These are phyloP conservation scores for Fusarium sp. DNA, from an alignment of 2,329 filamentous ascomycete species.

Conservation along the genomic window DNA sequence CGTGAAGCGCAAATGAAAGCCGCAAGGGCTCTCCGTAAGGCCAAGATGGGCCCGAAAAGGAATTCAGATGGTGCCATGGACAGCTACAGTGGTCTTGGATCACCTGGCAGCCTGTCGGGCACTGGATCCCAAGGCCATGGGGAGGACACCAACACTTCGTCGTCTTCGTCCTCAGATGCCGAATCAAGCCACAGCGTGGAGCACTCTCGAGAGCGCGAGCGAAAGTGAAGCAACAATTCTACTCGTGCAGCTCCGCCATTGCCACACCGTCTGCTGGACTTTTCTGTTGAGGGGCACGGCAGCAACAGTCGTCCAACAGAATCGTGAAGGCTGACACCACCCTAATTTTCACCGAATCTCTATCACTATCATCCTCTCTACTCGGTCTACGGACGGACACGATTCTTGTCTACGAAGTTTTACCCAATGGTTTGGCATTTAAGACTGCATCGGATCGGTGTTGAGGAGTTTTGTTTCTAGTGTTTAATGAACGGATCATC, in stretches of 20 bases:
- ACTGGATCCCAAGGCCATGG: conserved; percentile 48
- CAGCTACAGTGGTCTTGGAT: conserved; percentile 57
- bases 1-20: conserved; percentile 50
- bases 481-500: conserved; percentile 31
- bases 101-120: conserved; percentile 54
- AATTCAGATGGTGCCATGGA: conserved; percentile 55
- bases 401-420: conserved; percentile 36
- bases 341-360: conserved; percentile 13
- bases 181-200: conserved; percentile 50
- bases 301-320: neutral
- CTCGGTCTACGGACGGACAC: conserved; percentile 38
- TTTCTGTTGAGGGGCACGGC: neutral
- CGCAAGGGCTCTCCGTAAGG: conserved; percentile 55
- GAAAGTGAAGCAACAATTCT: conserved; percentile 21
- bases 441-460: conserved; percentile 49
- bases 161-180: conserved; percentile 51
- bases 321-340: neutral
- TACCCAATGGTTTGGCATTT: conserved; percentile 40
- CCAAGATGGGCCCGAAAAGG: conserved; percentile 57
- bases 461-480: conserved; percentile 43
- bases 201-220: conserved; percentile 39
- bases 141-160: conserved; percentile 48
- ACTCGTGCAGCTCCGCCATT: neutral
- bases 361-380: conserved; percentile 28
- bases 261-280: neutral